Base-by-base conservation (phyloP, 2,329 filamentous ascomycete genomes). In the Fusarium brachygibbosum region DNA sequence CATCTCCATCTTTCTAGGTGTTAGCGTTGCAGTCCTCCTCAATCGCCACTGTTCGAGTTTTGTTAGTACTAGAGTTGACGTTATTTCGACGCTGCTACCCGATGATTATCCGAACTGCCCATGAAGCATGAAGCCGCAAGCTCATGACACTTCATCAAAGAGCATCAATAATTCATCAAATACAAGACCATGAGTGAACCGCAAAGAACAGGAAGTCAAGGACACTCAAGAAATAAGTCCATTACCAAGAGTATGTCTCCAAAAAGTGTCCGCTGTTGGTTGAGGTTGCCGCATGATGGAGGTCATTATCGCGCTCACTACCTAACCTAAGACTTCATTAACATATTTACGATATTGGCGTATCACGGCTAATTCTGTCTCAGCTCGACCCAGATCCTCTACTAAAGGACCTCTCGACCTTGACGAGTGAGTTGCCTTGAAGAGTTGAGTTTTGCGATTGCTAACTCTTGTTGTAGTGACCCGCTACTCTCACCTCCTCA, bases 381-480 rank as follows among this genome's bases (percentile, higher is more conserved):
- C 70, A 88, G 87, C 86, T n/a, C 81, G 90, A 44, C 87, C 90
- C 11, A 84, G 91, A 51, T 88, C 90, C 41, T 87, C 90, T 44
- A 96, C 93, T 6, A 92, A 90, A 78, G 93, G 93, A 1, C 93
- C 93, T 6, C 83, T 97, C 21, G 93, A 96, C 74, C 82, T 83
- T 66, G 88, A 90, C 68, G 91, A 95, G 91, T 95, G 85, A 80
- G 89, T 79, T 23, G 50, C 8, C 9, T 25, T 42, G 21, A 5
- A 14, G 1, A 29, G 3, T 12, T 12, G 16, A 4, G n/a, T 13
- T 28, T 46, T n/a, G 12, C 29, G n/a, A 31, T 21, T 23, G 21
- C 55, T 67, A 57, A 66, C 51, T 9, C 23, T 23, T 38, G 25
- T 11, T 10, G 0, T 38, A 76, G 73, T 75, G 76, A 74, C 45